Evolutionary conservation across 139 green algal genomes (phyloP).

Genomic region (Volvox africanus): DNA sequence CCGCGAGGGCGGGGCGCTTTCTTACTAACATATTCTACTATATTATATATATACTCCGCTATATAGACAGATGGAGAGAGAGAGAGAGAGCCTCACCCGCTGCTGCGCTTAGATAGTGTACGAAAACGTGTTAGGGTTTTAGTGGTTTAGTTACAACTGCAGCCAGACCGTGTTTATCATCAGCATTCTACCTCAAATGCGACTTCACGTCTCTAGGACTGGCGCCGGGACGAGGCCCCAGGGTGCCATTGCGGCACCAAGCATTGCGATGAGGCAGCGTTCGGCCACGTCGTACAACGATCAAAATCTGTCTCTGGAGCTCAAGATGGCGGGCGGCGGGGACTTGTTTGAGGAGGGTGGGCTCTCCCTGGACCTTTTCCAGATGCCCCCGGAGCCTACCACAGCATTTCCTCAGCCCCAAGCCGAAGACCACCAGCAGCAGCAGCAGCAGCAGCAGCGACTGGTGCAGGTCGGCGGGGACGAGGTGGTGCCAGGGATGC

Average conservation of each 20-base stretch:
- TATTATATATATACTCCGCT: too few species aligned
- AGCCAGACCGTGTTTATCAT: too few species aligned
- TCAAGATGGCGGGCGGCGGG: neutral
- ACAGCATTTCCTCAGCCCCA: conserved; percentile 20
- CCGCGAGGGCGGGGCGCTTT: too few species aligned
- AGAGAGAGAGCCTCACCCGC: too few species aligned
- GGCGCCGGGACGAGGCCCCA: neutral
- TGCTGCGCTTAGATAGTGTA: too few species aligned
- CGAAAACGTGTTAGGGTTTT: too few species aligned
- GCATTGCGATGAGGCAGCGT: neutral
- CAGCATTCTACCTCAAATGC: too few species aligned
- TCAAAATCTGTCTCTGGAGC: conserved; percentile 1
- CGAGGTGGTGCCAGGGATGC: neutral
- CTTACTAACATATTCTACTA: too few species aligned
- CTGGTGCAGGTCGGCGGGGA: too few species aligned
- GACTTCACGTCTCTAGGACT: neutral
- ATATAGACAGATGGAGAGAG: too few species aligned
- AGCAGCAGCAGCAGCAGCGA: neutral
- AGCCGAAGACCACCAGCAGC: neutral
- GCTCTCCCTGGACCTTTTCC: conserved; percentile 71
- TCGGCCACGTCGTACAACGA: neutral
- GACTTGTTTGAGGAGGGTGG: conserved; percentile 51
- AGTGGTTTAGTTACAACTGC: too few species aligned
- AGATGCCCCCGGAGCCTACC: conserved; percentile 64
- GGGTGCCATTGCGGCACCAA: neutral